These are phyloP conservation scores for Eucalyptus pauciflora DNA, from an alignment of 345 rosid species.

Conservation along the genomic window DNA sequence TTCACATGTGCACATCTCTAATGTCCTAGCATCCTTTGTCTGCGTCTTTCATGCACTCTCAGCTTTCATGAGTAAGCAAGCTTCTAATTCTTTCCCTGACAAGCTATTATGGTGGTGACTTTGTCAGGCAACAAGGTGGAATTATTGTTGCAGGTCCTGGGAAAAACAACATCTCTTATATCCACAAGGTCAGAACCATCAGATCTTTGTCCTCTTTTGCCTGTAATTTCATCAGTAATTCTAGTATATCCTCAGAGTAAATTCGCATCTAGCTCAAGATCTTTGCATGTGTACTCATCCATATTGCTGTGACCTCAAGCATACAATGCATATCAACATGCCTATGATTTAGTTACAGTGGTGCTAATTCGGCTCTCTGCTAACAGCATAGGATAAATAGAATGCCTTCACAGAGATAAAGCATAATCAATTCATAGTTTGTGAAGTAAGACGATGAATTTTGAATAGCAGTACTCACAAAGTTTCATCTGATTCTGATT, in stretches of 20 bases:
- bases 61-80: neutral
- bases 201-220: neutral
- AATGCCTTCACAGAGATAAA: neutral
- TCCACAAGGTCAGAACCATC: conserved; percentile 48
- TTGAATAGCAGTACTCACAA: neutral
- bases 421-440: neutral
- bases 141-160: conserved; percentile 91
- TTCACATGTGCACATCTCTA: neutral
- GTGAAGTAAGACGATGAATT: neutral
- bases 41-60: neutral
- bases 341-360: neutral
- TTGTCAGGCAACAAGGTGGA: conserved; percentile 91
- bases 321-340: neutral
- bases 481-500: neutral
- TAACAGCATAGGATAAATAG: neutral
- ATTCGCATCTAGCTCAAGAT: neutral
- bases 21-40: neutral
- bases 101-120: neutral
- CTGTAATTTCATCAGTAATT: neutral
- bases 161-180: conserved; percentile 58
- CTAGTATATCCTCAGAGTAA: neutral
- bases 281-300: neutral
- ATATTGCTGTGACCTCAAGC: neutral
- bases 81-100: neutral
- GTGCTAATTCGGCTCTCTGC: neutral